Percentiles rank a stretch among this genome's conserved stretches.
Evolutionary conservation across 768 basidiomycete species (phyloP).

Genomic region (Boletus vermiculosoides): DNA sequence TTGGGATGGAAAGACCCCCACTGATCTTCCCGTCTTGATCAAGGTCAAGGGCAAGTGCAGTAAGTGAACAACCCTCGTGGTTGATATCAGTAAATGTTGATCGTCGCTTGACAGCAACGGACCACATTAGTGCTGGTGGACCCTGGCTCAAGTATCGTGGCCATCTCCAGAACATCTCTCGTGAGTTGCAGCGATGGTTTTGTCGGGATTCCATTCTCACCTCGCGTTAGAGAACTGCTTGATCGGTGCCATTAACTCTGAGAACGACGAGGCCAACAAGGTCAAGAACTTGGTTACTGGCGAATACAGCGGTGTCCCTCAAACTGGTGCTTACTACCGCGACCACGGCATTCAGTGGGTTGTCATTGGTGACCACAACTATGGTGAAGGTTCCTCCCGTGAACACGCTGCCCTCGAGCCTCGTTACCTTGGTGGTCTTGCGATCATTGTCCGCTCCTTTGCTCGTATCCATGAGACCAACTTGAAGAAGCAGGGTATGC

Average conservation of each 20-base stretch:
- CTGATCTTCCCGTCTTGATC: constrained; percentile 90
- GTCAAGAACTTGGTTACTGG: constrained; percentile 89
- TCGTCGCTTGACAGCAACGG: constrained; percentile 54
- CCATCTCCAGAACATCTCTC: constrained; percentile 97
- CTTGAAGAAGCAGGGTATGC: constrained; percentile 99
- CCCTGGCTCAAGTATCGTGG: constrained; percentile 99
- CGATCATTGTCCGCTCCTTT: constrained; percentile 95
- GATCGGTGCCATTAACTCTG: constrained; percentile 95
- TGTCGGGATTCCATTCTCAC: constrained; percentile 5
- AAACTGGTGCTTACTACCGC: constrained; percentile 85
- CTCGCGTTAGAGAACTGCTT: constrained; percentile 78
- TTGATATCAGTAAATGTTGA: not conserved
- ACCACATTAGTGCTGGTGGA: constrained; percentile 96
- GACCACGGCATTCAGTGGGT: constrained; percentile 93
- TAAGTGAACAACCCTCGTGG: constrained; percentile 38
- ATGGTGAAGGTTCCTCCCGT: constrained; percentile 97
- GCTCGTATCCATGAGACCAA: constrained; percentile 98
- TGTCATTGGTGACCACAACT: constrained; percentile 93
- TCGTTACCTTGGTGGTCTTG: constrained; percentile 90
- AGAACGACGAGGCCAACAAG: constrained; percentile 96
- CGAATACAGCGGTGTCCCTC: constrained; percentile 81
- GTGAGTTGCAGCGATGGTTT: constrained; percentile 40
- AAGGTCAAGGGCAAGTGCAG: constrained; percentile 99
- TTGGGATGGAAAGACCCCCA: constrained; percentile 92
- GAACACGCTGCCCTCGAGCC: constrained; percentile 98